Conservation (phyloP, 148 eudicot genomes). For the Vaccinium darrowii region DNA sequence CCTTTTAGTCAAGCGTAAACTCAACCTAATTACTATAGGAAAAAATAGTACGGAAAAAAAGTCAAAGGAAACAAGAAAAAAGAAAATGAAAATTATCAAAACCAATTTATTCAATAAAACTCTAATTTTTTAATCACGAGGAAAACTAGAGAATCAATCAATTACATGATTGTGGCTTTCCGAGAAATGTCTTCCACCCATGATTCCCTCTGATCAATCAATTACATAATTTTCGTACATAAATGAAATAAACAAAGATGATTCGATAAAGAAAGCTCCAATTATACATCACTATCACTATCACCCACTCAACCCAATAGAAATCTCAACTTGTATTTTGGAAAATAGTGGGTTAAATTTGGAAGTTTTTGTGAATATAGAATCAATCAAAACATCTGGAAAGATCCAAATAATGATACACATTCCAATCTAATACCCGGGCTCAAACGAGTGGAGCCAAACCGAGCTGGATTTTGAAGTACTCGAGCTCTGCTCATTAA, state of each 20-base stretch:
- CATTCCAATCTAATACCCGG: not conserved
- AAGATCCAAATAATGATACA: not conserved
- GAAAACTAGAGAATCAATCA: not conserved
- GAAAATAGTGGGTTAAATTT: not conserved
- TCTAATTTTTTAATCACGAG: not conserved
- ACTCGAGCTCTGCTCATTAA: too few species aligned
- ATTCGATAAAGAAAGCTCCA: not conserved
- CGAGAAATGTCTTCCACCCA: not conserved
- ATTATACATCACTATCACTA: not conserved
- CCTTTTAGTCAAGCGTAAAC: not conserved
- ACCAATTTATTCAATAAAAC: not conserved
- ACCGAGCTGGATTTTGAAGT: too few species aligned
- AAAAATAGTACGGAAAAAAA: not conserved
- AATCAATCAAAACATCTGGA: conserved; percentile 1
- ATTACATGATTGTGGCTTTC: not conserved
- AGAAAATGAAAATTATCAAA: not conserved
- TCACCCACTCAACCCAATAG: not conserved
- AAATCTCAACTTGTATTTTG: not conserved
- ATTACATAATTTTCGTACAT: not conserved
- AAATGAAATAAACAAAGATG: not conserved
- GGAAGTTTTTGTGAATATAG: not conserved
- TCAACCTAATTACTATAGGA: not conserved
- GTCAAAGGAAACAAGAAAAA: not conserved
- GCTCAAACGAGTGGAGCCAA: too few species aligned
- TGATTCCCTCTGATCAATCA: not conserved